A percentile compares a stretch with the other conserved stretches of the same genome.
Conservation (phyloP, 768 basidiomycete species). For the Mycena vitilis region DNA sequence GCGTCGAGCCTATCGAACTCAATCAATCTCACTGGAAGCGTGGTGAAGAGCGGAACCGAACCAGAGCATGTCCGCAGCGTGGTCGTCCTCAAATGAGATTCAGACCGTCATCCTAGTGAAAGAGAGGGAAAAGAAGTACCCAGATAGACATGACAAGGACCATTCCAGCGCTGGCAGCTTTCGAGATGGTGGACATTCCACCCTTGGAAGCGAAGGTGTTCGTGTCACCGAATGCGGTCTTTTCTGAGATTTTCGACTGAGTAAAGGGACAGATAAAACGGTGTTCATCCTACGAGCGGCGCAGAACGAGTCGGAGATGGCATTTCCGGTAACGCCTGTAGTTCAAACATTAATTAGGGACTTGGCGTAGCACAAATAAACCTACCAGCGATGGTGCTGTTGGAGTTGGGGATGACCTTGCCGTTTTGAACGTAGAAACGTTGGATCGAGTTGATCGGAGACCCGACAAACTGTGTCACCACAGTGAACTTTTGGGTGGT, state of each 20-base stretch:
- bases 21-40: not conserved
- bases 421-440: constrained; percentile 53
- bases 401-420: constrained; percentile 45
- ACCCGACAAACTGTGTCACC: constrained; percentile 47
- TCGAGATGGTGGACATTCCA: constrained; percentile 1
- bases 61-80: not conserved
- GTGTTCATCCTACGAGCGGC: constrained; percentile 36
- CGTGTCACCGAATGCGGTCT: not conserved
- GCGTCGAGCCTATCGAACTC: constrained; percentile 20
- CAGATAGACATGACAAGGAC: not conserved
- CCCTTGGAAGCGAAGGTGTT: not conserved
- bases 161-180: not conserved
- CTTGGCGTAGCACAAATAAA: constrained; percentile 3
- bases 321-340: constrained; percentile 32
- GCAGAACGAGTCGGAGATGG: constrained; percentile 44
- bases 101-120: not conserved
- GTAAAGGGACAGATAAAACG: not conserved
- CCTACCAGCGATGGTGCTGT: constrained; percentile 48
- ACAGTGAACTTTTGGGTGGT: constrained; percentile 54
- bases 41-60: not conserved
- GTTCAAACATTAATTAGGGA: not conserved
- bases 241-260: not conserved
- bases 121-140: not conserved
- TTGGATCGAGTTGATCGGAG: constrained; percentile 54
- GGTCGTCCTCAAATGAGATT: not conserved